Base-by-base conservation (phyloP, 192 early-diverging fungal species). In the Linnemannia schmuckeri region DNA sequence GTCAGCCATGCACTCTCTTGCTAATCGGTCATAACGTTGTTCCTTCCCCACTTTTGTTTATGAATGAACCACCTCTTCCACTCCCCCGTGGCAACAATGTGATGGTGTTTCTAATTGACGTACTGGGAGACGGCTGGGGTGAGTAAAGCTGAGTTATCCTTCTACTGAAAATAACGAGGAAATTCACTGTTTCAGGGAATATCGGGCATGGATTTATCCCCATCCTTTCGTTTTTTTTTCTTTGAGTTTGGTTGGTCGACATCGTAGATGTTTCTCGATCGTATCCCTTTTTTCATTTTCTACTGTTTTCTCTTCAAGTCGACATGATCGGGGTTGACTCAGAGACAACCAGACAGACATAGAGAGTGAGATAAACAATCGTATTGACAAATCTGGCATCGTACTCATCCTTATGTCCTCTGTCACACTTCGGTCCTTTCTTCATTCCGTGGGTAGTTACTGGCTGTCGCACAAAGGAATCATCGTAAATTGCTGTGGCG, bases 171-270 rank as follows among this genome's bases (percentile, higher is more conserved):
- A 66, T 33, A 66, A 66, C 8, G 55, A 24, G n/a, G n/a, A 10
- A 8, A 24, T 24, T n/a, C 2, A 9, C 3, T 66, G n/a, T 66
- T 30, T 30, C n/a, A 66, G 12, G 61, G 30, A 30, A 33, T 66
- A 66, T 66, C 61, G 61, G 61, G 61, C 61, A 66, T 13, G 12
- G 27, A 30, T 66, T 66, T 66, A 66, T 66, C 61, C 61, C 61
- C 49, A 18, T 6, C 4, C 18, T 30, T 3, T 66, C 24, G 3
- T 66, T 33, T 33, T 15, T 15, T 35, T 66, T 15, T 57, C 3
- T 30, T 35, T 63, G 10, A 63, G 57, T 63, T 66, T 66, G 61
- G 61, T 35, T 66, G 30, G 61, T 15, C 57, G 27, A 63, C 8
- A 66, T 12, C 30, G 3, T 33, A 30, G 30, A 66, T 66, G 61